Evolutionary conservation across 2,329 filamentous ascomycete genomes (phyloP), one percentile per base, ranked within the genome.

Genomic region (Neophaeococcomyces aloes): DNA sequence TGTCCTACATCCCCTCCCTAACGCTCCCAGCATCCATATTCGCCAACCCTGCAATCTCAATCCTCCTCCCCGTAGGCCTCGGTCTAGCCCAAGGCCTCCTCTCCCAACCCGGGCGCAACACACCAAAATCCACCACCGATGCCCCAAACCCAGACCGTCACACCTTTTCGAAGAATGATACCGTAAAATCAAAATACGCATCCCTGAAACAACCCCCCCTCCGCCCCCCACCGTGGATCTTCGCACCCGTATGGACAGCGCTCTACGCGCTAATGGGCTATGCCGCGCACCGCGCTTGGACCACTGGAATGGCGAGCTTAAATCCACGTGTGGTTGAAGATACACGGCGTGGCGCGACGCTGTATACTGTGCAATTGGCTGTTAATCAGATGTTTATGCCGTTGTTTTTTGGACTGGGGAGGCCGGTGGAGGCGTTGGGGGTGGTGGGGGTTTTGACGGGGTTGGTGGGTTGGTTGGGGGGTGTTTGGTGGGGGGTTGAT

Each of bases 301-400:
- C 64, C 15, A 68, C 67, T 8, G 81, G 81, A 36, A 73, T 79
- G 39, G 70, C 71, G 5, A 77, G 78, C n/a, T 59, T 72, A 29
- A 67, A 71, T 29, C 66, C 73, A 23, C 61, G 65, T 30, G 75
- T 74, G n/a, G 70, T 76, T 37, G 63, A 68, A 29, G 65, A 76
- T 42, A 78, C 82, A 41, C 75, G 76, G 59, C 72, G 78, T 52
- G 82, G 80, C 53, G 81, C 85, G 46, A 85, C 82, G 0, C 72
- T 95, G 23, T 95, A 94, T 69, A 84, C 83, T 2, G 70, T 87
- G 47, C 88, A 95, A 65, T 78, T 95, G 5, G 83, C 74, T 8
- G 71, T 95, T 40, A 95, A 95, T 61, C 69, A 94, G 23, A 63
- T 81, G 42, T 96, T 86, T 86, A 95, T 87, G 76, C 89, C 89